Base-by-base conservation (phyloP, 2,329 filamentous ascomycete genomes). In the Didymella exigua region DNA sequence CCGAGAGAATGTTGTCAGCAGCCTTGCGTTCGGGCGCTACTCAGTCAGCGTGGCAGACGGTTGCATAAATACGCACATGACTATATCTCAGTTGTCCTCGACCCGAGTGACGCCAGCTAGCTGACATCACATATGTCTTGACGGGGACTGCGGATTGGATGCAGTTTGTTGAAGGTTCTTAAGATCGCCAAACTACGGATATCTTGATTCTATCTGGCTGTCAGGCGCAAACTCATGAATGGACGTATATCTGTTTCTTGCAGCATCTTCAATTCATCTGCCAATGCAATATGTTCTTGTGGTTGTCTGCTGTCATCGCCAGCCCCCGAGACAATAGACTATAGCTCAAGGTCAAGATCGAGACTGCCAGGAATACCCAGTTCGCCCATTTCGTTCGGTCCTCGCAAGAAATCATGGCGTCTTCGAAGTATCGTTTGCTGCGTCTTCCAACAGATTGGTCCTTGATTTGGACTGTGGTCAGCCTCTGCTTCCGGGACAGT, bases 171-270 rank as follows among this genome's bases (percentile, higher is more conserved):
- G 37, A 55, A 46, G 40, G 33, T 55, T 54, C 40, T 55, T 34
- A 45, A 34, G 52, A 49, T 55, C 40, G 45, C 34, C 45, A 36
- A 40, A 34, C 52, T 55, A 49, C 33, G 23, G 30, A 45, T 54
- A 54, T 44, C 44, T 31, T 49, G 45, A 46, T 49, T n/a, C 14
- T 44, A 27, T 29, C 45, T 44, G 26, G 24, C 26, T 4, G 9
- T 44, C 26, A 30, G 21, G 33, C 16, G 16, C 29, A 29, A 21
- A 8, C 4, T 40, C 24, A 18, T 49, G 37, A 33, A 23, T 29
- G 31, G 13, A 24, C 16, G 1, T 13, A 4, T 40, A 33, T 9
- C 23, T 19, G 11, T n/a, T 38, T 46, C n/a, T 41, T 10, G 14
- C 27, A 34, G 4, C 30, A 29, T 29, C 10, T 18, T 42, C n/a